A percentile compares a stretch with the other conserved stretches of the same genome.
Conservation (phyloP, 2,329 filamentous ascomycete species). For the Emergomyces pasteurianus region DNA sequence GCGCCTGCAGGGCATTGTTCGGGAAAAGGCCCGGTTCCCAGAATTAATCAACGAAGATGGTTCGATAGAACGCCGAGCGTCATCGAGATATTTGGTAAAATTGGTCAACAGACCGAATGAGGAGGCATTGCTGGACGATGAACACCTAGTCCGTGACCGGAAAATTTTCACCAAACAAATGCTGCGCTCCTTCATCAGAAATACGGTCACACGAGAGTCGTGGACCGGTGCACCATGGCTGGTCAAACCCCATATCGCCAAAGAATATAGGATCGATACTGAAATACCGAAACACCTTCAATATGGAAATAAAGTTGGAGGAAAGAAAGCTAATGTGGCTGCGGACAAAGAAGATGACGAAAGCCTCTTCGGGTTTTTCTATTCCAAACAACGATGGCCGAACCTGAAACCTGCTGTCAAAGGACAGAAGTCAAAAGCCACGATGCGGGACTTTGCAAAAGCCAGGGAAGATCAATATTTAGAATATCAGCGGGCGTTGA, state of each 20-base stretch:
- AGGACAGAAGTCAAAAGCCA: constrained; percentile 49
- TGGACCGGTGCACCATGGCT: constrained; percentile 97
- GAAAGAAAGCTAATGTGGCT: constrained; percentile 61
- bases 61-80: constrained; percentile 52
- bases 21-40: constrained; percentile 72
- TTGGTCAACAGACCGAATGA: constrained; percentile 55
- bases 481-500: constrained; percentile 38
- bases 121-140: constrained; percentile 67
- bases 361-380: constrained; percentile 40
- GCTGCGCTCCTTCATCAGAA: constrained; percentile 85
- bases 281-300: constrained; percentile 71
- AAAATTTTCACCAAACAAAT: constrained; percentile 93
- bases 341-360: constrained; percentile 46
- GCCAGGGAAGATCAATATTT: constrained; percentile 35
- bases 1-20: constrained; percentile 59
- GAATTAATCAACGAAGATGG: constrained; percentile 52
- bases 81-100: constrained; percentile 70
- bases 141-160: constrained; percentile 73
- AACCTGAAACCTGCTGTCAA: constrained; percentile 65
- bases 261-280: constrained; percentile 74
- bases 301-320: constrained; percentile 65
- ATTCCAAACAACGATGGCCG: constrained; percentile 45
- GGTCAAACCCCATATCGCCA: constrained; percentile 76
- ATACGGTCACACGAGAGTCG: constrained; percentile 78
- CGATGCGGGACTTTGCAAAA: constrained; percentile 34